These are phyloP conservation scores for Ceratobasidium sp. DNA, from an alignment of 1,284 basidiomycete genomes.

Conservation along the genomic window DNA sequence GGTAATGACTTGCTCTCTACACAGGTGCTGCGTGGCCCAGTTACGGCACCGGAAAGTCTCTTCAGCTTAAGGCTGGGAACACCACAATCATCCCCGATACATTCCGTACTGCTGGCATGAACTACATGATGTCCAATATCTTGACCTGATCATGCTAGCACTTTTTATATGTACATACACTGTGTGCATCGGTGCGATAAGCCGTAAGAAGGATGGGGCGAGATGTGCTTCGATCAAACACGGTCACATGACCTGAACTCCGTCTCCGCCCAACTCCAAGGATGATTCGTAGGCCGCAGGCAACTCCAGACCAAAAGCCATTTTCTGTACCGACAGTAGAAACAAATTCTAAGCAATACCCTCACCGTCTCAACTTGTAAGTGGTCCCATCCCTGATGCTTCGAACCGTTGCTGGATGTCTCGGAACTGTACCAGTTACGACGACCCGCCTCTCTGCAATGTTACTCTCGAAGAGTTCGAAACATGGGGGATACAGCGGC, in stretches of 20 bases:
- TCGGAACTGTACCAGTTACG: slow-evolving; percentile 65
- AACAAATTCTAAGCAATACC: slow-evolving; percentile 60
- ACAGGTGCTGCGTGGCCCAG: slow-evolving; percentile 22
- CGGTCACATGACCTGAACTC: slow-evolving; percentile 26
- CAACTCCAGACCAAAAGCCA: slow-evolving; percentile 9
- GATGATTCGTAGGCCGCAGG: slow-evolving; percentile 8
- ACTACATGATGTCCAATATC: slow-evolving; percentile 27
- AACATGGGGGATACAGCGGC: slow-evolving; percentile 84
- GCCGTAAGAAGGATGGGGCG: no score
- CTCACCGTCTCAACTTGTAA: slow-evolving; percentile 81
- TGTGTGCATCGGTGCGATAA: no score
- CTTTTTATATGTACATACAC: no score
- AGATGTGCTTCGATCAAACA: slow-evolving; percentile 34
- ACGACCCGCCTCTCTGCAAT: slow-evolving; percentile 84
- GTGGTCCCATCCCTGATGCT: slow-evolving; percentile 49
- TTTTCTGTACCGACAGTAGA: slow-evolving; percentile 46
- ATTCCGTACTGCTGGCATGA: slow-evolving; percentile 17
- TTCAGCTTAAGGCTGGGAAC: slow-evolving; percentile 28
- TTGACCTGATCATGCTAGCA: not conserved
- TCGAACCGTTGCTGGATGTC: not conserved
- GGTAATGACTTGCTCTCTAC: no score
- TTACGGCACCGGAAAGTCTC: not conserved
- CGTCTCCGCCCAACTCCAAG: not conserved
- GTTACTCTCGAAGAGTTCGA: slow-evolving; percentile 98
- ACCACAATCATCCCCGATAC: slow-evolving; percentile 30